phyloP scores from a whole-genome alignment of 108 stramenopile species.

The Fistulifera pelliculosa region DNA sequence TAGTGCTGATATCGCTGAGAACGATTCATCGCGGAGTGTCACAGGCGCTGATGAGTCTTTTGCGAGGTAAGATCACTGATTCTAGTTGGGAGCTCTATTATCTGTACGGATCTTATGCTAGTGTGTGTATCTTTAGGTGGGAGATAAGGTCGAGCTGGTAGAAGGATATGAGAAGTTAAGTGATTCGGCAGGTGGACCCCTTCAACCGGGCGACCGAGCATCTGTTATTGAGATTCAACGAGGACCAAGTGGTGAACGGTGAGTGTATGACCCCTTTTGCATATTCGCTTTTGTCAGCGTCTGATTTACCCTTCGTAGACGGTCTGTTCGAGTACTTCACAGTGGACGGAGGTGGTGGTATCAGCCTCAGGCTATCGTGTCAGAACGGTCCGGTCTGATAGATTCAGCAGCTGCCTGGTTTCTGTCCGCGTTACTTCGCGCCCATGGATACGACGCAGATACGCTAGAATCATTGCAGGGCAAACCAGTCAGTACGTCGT shows the following conservation, averaged over 20 bases:
- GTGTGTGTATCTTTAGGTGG: slow-evolving; percentile 10
- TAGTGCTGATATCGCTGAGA: slow-evolving; percentile 6
- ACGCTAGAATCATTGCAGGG: slow-evolving; percentile 15
- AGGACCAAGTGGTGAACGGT: slow-evolving; percentile 18
- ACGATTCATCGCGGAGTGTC: neutral
- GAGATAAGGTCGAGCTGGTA: slow-evolving; percentile 38
- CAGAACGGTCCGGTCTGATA: slow-evolving; percentile 29
- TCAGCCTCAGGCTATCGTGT: slow-evolving; percentile 30
- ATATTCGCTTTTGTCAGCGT: neutral
- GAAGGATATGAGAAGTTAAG: slow-evolving; percentile 29
- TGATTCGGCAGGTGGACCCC: slow-evolving; percentile 34
- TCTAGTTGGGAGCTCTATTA: neutral
- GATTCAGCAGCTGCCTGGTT: slow-evolving; percentile 31
- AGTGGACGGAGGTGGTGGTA: slow-evolving; percentile 43
- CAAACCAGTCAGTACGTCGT: slow-evolving; percentile 14
- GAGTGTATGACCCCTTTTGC: neutral
- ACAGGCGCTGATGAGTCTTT: neutral
- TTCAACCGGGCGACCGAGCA: slow-evolving; percentile 26
- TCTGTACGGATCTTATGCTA: neutral
- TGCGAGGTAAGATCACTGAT: neutral
- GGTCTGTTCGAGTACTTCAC: slow-evolving; percentile 29
- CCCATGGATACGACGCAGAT: slow-evolving; percentile 24
- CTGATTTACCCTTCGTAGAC: slow-evolving; percentile 6
- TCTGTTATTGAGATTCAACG: slow-evolving; percentile 33
- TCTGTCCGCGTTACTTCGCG: slow-evolving; percentile 21